Percentiles rank a stretch among this genome's conserved stretches.
Conservation (phyloP, 345 rosid species). For the Syzygium grande region DNA sequence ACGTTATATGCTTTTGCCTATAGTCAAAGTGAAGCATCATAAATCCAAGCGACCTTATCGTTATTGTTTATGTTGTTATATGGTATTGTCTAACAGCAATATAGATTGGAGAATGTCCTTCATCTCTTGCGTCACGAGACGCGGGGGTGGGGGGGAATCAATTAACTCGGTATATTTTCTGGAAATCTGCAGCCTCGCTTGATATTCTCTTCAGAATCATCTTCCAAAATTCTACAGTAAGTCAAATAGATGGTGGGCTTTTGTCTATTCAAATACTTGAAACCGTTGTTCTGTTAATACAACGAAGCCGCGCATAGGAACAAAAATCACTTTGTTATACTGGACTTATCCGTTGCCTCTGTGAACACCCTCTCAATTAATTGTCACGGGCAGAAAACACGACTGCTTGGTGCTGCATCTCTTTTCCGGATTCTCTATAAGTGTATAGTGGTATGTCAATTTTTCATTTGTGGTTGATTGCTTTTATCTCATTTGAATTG, state of each 20-base stretch:
- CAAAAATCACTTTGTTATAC: fast-evolving
- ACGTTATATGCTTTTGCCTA: not conserved
- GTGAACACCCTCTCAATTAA: not conserved
- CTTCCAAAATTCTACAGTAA: not conserved
- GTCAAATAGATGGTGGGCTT: not conserved
- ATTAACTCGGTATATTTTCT: not conserved
- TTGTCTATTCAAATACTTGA: not conserved
- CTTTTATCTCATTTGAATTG: not conserved
- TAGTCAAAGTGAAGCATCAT: not conserved
- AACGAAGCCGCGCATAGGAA: not conserved
- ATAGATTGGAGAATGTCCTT: not conserved
- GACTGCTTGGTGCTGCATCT: not conserved
- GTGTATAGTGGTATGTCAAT: not conserved
- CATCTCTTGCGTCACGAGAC: not conserved
- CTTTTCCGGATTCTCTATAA: not conserved
- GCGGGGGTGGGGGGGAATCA: not conserved
- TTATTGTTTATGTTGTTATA: not conserved
- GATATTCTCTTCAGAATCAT: not conserved
- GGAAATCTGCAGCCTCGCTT: not conserved
- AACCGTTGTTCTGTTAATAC: not conserved
- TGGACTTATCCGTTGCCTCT: not conserved
- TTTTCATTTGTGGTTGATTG: not conserved
- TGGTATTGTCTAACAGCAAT: not conserved
- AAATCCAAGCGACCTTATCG: not conserved
- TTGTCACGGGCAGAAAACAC: not conserved